phyloP scores from a whole-genome alignment of 2,329 filamentous ascomycete genomes.

The Aspergillus sergii region DNA sequence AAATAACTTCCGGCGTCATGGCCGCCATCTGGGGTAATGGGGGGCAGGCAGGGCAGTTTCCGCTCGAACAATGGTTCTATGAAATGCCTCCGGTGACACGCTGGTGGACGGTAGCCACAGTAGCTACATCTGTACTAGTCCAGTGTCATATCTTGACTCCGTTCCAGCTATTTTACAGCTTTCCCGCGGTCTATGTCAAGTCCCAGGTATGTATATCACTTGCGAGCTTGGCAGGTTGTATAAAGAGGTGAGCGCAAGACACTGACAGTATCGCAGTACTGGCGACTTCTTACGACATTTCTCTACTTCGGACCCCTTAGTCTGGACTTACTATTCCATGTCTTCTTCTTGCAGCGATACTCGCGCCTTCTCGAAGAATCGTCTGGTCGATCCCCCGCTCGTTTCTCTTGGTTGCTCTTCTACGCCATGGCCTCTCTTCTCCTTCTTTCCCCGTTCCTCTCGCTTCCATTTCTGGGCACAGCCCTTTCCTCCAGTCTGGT shows the following conservation, averaged over 20 bases:
- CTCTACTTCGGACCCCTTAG: conserved; percentile 95
- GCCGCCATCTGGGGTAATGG: conserved; percentile 49
- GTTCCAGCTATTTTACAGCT: conserved; percentile 97
- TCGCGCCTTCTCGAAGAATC: conserved; percentile 93
- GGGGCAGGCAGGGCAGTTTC: conserved; percentile 62
- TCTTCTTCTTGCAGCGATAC: conserved; percentile 98
- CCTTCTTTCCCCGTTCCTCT: conserved; percentile 79
- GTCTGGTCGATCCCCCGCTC: conserved; percentile 84
- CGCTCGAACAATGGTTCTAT: conserved; percentile 97
- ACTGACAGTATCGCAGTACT: conserved; percentile 66
- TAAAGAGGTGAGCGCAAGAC: conserved; percentile 7
- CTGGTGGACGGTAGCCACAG: conserved; percentile 94
- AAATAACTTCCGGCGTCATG: conserved; percentile 32
- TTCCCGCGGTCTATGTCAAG: conserved; percentile 85
- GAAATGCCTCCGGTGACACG: conserved; percentile 96
- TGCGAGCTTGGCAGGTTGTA: not conserved
- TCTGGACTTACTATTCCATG: conserved; percentile 92
- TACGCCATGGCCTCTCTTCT: conserved; percentile 82
- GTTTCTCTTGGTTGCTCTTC: conserved; percentile 91
- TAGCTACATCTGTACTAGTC: conserved; percentile 83
- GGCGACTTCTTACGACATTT: conserved; percentile 94
- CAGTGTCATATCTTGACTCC: conserved; percentile 92
- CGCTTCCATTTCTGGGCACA: conserved; percentile 91
- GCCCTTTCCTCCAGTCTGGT: conserved; percentile 90
- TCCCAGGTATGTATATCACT: conserved; percentile 69